Evolutionary conservation across 345 rosid genomes (phyloP), one percentile per base, ranked within the genome.

Genomic region (Cardamine chenopodiifolia): DNA sequence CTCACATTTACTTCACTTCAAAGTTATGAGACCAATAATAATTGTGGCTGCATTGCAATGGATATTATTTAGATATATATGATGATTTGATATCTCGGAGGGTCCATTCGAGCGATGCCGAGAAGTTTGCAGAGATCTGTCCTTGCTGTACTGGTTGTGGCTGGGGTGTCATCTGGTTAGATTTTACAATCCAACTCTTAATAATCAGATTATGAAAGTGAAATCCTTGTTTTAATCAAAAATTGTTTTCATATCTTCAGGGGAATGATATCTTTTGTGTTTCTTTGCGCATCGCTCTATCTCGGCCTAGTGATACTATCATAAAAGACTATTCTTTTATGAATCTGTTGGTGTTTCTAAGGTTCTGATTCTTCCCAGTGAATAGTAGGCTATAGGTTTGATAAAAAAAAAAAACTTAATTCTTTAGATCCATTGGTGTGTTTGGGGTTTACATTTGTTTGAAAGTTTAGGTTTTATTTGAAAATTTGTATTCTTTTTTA

Each of bases 111-210:
- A 91, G 98, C 5, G 97, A 94, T 74, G 98, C 98, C 67, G 98
- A 94, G 88, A 94, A 94, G 81, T 94, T 94, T 79, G 98, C 98
- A 18, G 98, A 91, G 86, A 73, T 88, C 60, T 94, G 98, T 66
- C 98, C 96, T 22, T 91, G 97, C 82, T 94, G 98, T 71, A 91
- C 64, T 63, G 98, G 98, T 75, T 88, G 84, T 80, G 94, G 93
- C 66, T 94, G 98, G 98, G 98, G 98, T 67, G 78, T 91, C 52
- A 88, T 94, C 63, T 94, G 98, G 98, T 94, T 49, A 80, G 90
- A 31, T 40, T 52, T 70, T 48, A 12, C 4, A 17, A 50, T 58
- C 15, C 8, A 55, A 11, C 54, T 19, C 44, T 62, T 14, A 50
- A 7, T 52, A 8, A 28, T n/a, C 60, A 34, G 4, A 35, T 8